These are phyloP conservation scores for Canavalia gladiata DNA, from an alignment of 306 rosid species.

Conservation along the genomic window DNA sequence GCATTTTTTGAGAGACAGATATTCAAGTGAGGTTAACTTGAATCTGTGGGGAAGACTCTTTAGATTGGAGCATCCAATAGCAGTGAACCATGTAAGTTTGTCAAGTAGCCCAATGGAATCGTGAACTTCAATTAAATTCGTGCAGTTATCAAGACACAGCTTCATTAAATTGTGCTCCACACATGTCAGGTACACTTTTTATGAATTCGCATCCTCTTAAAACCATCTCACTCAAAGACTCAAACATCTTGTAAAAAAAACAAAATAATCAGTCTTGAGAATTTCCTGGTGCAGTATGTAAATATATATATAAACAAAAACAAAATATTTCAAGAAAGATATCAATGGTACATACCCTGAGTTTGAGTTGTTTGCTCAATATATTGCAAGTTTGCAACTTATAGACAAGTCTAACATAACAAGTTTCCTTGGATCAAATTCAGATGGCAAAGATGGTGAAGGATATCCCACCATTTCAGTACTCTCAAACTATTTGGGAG, in stretches of 20 bases:
- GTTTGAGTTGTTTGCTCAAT: constrained; percentile 1
- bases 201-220: constrained; percentile 7
- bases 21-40: constrained; percentile 15
- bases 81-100: constrained; percentile 18
- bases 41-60: constrained; percentile 2
- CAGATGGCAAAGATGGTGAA: constrained; percentile 14
- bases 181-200: constrained; percentile 35
- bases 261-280: neutral
- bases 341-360: constrained; percentile 5
- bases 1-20: constrained; percentile 10
- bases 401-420: constrained; percentile 22
- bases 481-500: constrained; percentile 40
- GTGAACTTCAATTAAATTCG: constrained; percentile 29
- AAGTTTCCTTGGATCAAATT: constrained; percentile 25
- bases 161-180: constrained; percentile 21
- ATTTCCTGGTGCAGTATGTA: neutral
- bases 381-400: constrained; percentile 18
- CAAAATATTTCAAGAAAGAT: neutral
- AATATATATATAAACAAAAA: neutral
- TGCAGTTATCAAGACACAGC: constrained; percentile 18
- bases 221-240: constrained; percentile 19
- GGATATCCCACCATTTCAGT: constrained; percentile 32
- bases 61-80: constrained; percentile 29
- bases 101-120: constrained; percentile 32
- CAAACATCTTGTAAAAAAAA: constrained; percentile 28